These are phyloP conservation scores for Monilinia aucupariae DNA, from an alignment of 2,329 filamentous ascomycete species.

Conservation along the genomic window DNA sequence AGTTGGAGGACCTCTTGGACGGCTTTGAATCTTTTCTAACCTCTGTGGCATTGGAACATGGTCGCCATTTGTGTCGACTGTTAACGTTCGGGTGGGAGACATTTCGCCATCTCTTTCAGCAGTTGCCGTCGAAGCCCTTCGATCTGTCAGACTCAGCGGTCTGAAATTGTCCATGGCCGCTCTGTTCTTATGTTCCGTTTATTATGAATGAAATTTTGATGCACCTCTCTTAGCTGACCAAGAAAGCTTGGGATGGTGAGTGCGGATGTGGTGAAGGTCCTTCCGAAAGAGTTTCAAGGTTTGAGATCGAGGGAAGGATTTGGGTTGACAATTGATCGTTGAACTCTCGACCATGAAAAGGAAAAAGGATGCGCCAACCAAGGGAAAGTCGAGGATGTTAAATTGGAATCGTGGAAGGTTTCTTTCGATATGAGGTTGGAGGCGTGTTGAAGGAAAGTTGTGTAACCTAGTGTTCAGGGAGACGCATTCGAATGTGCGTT, in stretches of 20 bases:
- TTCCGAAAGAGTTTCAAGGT: not conserved
- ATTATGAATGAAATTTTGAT: too few relatives aligned
- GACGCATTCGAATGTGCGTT: slow-evolving; percentile 16
- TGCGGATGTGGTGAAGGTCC: not conserved
- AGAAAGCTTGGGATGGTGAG: not conserved
- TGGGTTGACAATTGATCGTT: not conserved
- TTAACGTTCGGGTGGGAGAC: slow-evolving; percentile 38
- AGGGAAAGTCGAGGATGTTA: not conserved
- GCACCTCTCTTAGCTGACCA: not conserved
- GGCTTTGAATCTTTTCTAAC: slow-evolving; percentile 51
- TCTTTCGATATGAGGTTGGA: not conserved
- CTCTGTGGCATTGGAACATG: slow-evolving; percentile 36
- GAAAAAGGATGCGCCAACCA: slow-evolving; percentile 3
- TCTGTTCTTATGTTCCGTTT: not conserved
- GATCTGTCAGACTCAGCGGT: slow-evolving; percentile 56
- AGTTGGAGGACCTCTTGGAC: slow-evolving; percentile 56
- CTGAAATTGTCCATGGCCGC: slow-evolving; percentile 36
- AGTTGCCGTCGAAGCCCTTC: slow-evolving; percentile 52
- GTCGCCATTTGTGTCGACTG: slow-evolving; percentile 45
- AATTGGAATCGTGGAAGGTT: not conserved
- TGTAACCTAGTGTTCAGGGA: slow-evolving; percentile 11
- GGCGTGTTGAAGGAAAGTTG: slow-evolving; percentile 9
- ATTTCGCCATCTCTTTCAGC: slow-evolving; percentile 44
- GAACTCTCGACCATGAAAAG: slow-evolving; percentile 3
- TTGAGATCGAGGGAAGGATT: slow-evolving; percentile 9